Percentiles rank a stretch among this genome's conserved stretches.
phyloP scores from a whole-genome alignment of 768 basidiomycete species.

The Pulveroboletus sp. region DNA sequence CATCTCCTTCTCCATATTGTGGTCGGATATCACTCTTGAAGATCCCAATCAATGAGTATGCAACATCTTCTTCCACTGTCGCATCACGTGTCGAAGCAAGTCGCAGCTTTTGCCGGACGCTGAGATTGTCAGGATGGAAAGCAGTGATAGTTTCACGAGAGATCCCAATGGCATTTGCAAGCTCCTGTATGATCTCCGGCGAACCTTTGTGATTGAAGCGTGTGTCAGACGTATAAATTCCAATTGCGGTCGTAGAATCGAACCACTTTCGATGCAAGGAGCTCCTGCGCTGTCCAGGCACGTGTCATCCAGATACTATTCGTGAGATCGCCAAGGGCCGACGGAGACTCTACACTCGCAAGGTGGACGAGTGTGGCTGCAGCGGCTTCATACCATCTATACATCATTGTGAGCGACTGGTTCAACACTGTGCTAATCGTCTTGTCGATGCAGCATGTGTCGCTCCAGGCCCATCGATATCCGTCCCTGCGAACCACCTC shows the following conservation, averaged over 20 bases:
- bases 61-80: slow-evolving; percentile 4
- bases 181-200: neutral
- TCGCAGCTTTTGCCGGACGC: slow-evolving; percentile 1
- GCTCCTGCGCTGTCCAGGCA: neutral
- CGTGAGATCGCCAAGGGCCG: neutral
- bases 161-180: neutral
- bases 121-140: neutral
- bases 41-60: slow-evolving; percentile 11
- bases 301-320: neutral
- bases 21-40: slow-evolving; percentile 8
- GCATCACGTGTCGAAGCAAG: slow-evolving; percentile 8
- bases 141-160: neutral
- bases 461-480: slow-evolving; percentile 10
- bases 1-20: slow-evolving; percentile 3
- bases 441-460: neutral
- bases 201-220: neutral
- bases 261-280: neutral
- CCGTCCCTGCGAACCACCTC: neutral
- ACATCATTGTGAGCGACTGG: neutral
- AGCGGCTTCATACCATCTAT: neutral
- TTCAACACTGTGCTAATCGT: neutral
- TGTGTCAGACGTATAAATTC: neutral
- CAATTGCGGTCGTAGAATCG: neutral
- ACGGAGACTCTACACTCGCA: neutral
- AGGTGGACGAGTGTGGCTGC: neutral